phyloP scores from a whole-genome alignment of 2,329 filamentous ascomycete species.

The Pseudogymnoascus sp. region DNA sequence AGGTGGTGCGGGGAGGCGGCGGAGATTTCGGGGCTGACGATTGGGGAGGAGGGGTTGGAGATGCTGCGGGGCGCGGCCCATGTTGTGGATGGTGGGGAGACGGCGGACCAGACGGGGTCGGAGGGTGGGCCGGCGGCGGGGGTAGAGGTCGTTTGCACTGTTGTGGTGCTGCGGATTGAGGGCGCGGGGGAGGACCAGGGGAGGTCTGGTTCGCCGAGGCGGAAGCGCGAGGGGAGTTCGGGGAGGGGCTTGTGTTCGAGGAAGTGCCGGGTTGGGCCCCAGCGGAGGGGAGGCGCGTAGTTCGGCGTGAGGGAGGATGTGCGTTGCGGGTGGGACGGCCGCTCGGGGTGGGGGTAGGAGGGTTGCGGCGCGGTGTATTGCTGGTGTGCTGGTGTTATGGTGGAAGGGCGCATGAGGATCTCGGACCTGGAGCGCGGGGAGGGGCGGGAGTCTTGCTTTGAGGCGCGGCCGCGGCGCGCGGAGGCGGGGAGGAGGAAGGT shows the following conservation, averaged over 20 bases:
- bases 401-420: background rate
- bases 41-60: background rate
- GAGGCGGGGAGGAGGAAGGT: background rate
- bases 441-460: background rate
- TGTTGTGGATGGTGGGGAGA: background rate
- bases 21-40: background rate
- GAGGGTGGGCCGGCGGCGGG: background rate
- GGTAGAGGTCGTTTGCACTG: background rate
- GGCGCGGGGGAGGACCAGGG: constrained; percentile 24
- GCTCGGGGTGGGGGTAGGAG: background rate
- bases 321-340: background rate
- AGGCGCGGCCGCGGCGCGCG: background rate
- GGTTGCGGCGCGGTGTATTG: background rate
- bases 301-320: background rate
- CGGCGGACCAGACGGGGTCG: background rate
- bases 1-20: background rate
- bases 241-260: constrained; percentile 18
- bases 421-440: background rate
- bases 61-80: background rate
- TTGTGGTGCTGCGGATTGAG: background rate
- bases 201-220: constrained; percentile 25
- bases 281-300: background rate
- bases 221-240: constrained; percentile 23
- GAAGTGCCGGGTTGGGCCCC: background rate
- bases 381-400: background rate